Conservation (phyloP, 1,284 basidiomycete species). For the Heterobasidion annosum region DNA sequence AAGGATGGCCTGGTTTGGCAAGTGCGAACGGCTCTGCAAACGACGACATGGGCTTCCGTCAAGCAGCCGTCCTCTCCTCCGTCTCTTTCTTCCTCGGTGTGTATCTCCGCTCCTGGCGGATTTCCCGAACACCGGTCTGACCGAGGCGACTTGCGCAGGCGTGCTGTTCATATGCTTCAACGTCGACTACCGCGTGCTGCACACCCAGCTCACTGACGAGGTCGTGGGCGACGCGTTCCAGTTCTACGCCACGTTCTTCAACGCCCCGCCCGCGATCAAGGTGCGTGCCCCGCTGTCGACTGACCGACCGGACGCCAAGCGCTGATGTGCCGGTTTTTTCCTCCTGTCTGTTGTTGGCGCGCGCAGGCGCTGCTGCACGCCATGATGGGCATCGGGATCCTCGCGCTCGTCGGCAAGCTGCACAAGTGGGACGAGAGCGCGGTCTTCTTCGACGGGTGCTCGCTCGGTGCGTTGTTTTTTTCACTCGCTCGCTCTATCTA, state of each 20-base stretch:
- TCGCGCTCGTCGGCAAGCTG: constrained; percentile 70
- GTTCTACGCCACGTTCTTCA: constrained; percentile 87
- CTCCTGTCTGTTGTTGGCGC: background rate
- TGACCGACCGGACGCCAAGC: background rate
- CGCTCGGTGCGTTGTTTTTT: constrained; percentile 47
- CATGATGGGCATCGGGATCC: constrained; percentile 67
- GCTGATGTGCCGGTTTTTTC: background rate
- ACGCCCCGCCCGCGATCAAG: constrained; percentile 85
- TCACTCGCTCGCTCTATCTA: background rate
- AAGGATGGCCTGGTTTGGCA: background rate
- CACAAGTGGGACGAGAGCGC: constrained; percentile 85
- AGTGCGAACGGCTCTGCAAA: background rate
- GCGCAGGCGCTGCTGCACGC: constrained; percentile 74
- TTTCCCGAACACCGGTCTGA: constrained; percentile 3
- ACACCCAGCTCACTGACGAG: constrained; percentile 51
- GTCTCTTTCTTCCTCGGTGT: constrained; percentile 72
- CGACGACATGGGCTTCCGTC: constrained; percentile 68
- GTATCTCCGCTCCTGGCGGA: constrained; percentile 3
- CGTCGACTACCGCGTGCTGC: constrained; percentile 79
- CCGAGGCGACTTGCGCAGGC: constrained; percentile 31
- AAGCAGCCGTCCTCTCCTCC: constrained; percentile 75
- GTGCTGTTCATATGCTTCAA: constrained; percentile 84
- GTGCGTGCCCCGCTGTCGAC: constrained; percentile 27
- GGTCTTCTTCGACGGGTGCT: constrained; percentile 85
- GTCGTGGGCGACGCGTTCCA: constrained; percentile 68